Evolutionary conservation across 2,329 filamentous ascomycete species (phyloP).

Genomic region (Nectriaceae sp.): DNA sequence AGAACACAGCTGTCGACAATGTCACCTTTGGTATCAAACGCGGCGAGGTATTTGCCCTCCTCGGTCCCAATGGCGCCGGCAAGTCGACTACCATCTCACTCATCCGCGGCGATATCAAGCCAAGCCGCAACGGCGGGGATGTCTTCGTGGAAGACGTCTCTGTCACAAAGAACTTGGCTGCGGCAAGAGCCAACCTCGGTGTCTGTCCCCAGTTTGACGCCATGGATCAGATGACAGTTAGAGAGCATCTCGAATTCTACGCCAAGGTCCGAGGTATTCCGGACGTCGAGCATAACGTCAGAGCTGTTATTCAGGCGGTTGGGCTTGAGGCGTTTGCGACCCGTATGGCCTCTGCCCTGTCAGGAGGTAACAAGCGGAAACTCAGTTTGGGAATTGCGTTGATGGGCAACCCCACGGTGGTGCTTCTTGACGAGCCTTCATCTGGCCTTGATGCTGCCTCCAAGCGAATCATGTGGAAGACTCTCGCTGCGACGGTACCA

Average conservation of each 20-base stretch:
- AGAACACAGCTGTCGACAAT: constrained; percentile 81
- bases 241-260: constrained; percentile 86
- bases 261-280: constrained; percentile 78
- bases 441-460: constrained; percentile 88
- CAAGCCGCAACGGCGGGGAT: constrained; percentile 70
- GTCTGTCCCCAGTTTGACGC: constrained; percentile 90
- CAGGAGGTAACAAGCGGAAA: constrained; percentile 93
- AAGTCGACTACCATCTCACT: constrained; percentile 89
- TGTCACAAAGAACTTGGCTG: constrained; percentile 70
- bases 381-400: constrained; percentile 85
- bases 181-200: constrained; percentile 77
- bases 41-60: constrained; percentile 83
- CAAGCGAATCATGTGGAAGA: constrained; percentile 93
- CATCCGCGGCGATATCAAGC: constrained; percentile 84
- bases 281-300: constrained; percentile 76
- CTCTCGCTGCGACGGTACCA: constrained; percentile 69
- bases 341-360: constrained; percentile 77
- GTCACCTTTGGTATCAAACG: constrained; percentile 79
- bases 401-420: constrained; percentile 86
- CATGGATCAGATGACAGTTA: constrained; percentile 87
- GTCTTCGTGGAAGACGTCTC: constrained; percentile 79
- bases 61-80: constrained; percentile 89
- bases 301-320: constrained; percentile 76
- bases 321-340: constrained; percentile 70
- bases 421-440: constrained; percentile 86